Conservation (phyloP, 345 rosid species). For the Pugionium cornutum region DNA sequence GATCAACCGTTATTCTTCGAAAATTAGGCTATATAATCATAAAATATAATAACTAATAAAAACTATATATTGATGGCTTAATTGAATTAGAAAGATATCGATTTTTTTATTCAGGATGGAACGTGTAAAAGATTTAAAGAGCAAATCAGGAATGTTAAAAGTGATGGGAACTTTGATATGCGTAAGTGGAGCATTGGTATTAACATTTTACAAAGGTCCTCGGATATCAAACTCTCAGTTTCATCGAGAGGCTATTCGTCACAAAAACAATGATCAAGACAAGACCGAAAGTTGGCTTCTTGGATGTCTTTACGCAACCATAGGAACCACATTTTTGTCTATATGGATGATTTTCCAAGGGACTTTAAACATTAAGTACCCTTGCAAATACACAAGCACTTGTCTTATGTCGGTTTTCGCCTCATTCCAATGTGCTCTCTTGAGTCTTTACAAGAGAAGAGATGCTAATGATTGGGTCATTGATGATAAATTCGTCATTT, state of each 20-base stretch:
- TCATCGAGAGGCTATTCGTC: slow-evolving; percentile 13
- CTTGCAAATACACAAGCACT: slow-evolving; percentile 64
- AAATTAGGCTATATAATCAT: no score
- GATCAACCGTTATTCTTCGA: no score
- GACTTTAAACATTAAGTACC: slow-evolving; percentile 49
- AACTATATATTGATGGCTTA: no score
- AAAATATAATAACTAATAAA: no score
- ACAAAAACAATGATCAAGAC: slow-evolving; percentile 19
- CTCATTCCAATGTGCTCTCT: slow-evolving; percentile 55
- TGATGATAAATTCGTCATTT: slow-evolving; percentile 47
- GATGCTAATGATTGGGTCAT: slow-evolving; percentile 52
- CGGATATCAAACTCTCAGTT: slow-evolving; percentile 36
- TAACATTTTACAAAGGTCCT: slow-evolving; percentile 58
- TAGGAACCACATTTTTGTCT: slow-evolving; percentile 42
- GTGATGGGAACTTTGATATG: slow-evolving; percentile 53
- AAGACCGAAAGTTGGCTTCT: slow-evolving; percentile 26
- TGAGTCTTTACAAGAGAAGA: slow-evolving; percentile 46
- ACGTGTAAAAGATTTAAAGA: slow-evolving; percentile 43
- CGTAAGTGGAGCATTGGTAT: slow-evolving; percentile 54
- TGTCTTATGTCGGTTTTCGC: slow-evolving; percentile 61
- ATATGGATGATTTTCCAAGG: slow-evolving; percentile 62
- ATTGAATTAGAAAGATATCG: no score
- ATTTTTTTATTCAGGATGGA: slow-evolving; percentile 46
- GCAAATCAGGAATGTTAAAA: slow-evolving; percentile 47
- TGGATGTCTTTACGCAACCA: slow-evolving; percentile 18